Percentiles rank a stretch among this genome's conserved stretches.
Conservation (phyloP, 1,284 basidiomycete species). For the Vanrija humicola region DNA sequence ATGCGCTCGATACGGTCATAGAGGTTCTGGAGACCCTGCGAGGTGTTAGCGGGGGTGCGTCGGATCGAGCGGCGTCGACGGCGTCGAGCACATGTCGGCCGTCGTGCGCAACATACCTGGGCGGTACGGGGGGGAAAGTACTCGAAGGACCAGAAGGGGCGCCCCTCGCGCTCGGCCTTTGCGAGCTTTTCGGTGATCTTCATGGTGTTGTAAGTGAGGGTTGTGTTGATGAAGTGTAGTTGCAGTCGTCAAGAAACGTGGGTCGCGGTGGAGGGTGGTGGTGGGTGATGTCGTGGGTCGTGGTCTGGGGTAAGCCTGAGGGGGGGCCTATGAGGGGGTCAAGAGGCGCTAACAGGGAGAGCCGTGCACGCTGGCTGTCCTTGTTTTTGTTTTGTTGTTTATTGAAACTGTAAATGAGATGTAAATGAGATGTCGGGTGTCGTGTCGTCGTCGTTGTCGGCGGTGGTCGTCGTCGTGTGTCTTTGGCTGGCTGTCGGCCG, state of each 20-base stretch:
- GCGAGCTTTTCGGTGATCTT: constrained; percentile 88
- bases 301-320: no score
- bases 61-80: neutral
- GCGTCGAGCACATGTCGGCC: no score
- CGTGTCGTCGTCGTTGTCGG: no score
- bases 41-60: constrained; percentile 15
- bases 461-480: no score
- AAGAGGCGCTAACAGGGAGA: no score
- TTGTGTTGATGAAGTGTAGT: neutral
- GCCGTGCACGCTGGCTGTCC: no score
- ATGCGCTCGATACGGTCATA: constrained; percentile 97
- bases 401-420: no score
- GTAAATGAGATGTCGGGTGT: no score
- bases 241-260: constrained; percentile 1
- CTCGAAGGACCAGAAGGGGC: constrained; percentile 93
- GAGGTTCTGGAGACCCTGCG: constrained; percentile 84
- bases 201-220: constrained; percentile 53
- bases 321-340: no score
- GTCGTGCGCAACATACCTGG: constrained; percentile 57
- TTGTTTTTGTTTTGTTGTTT: neutral
- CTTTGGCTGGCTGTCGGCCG: no score
- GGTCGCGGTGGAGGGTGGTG: neutral
- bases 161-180: constrained; percentile 72
- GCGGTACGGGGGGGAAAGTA: constrained; percentile 94
- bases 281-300: neutral